These are phyloP conservation scores for Ustilago trichophora DNA, from an alignment of 1,284 basidiomycete genomes.

Conservation along the genomic window DNA sequence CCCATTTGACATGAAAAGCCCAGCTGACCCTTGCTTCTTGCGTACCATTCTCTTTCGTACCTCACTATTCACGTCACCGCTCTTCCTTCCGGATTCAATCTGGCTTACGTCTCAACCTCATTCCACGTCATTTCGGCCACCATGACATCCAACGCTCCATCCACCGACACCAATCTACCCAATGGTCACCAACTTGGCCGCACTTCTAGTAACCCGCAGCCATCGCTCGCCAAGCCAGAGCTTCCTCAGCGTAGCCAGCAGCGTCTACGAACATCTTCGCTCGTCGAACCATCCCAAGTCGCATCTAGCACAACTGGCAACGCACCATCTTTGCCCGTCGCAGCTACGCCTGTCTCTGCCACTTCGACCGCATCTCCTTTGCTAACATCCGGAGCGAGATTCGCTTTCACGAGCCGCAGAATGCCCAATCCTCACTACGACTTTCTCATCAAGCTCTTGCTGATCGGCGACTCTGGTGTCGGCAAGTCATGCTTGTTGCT, in stretches of 20 bases:
- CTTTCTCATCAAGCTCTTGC: conserved; percentile 61
- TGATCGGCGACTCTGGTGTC: conserved; percentile 69
- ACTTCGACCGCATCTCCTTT: background rate
- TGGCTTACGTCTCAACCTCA: too few relatives aligned
- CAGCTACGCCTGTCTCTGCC: background rate
- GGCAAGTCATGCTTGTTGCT: conserved; percentile 98
- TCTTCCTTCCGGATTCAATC: too few relatives aligned
- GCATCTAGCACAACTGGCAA: too few relatives aligned
- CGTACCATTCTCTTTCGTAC: too few relatives aligned
- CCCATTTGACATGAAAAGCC: too few relatives aligned
- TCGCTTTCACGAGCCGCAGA: conserved; percentile 12
- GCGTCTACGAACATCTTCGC: conserved; percentile 14
- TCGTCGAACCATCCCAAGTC: background rate
- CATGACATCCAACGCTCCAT: background rate
- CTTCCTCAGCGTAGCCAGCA: conserved; percentile 31
- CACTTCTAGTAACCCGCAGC: conserved; percentile 2
- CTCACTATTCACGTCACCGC: too few relatives aligned
- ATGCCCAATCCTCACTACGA: conserved; percentile 65
- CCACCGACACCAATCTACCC: background rate
- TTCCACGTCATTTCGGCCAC: background rate
- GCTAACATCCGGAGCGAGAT: conserved; percentile 1
- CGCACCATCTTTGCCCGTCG: too few relatives aligned
- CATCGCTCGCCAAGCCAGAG: conserved; percentile 12
- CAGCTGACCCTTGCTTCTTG: too few relatives aligned
- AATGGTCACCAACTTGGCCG: background rate